Evolutionary conservation across 495 filamentous ascomycete genomes (phyloP), one percentile per base, ranked within the genome.

Genomic region (Beverwykella pulmonaria): DNA sequence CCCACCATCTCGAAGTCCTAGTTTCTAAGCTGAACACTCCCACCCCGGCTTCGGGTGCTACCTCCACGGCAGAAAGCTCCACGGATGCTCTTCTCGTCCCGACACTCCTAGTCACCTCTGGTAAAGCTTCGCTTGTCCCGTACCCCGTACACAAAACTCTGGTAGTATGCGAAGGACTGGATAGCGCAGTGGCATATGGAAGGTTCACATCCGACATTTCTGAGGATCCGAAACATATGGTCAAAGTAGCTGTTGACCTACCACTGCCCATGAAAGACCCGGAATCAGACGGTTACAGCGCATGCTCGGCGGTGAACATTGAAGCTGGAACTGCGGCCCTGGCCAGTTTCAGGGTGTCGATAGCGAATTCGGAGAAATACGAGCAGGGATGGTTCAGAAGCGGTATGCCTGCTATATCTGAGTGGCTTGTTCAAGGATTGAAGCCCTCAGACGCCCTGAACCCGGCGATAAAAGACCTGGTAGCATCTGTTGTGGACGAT

Each of bases 91-190:
- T 91, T 39, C 83, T 97, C 10, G 87, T 90, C 39, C 92, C 92
- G 2, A 85, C 83, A 2, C 82, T 94, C 36, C 86, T 88, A 15
- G 87, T 87, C 47, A 77, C 79, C 50, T 82, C 80, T 12, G 87
- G 86, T 17, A 82, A 83, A 59, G 79, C 84, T 50, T 84, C 84
- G 23, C 76, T 88, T 39, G 80, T 96, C 12, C 85, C 86, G 10
- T 91, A 92, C 59, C 93, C 94, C 0, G 91, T 97, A 17, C 94
- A 98, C 70, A 89, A 88, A 74, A 85, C 88, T 10, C 75, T 98
- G 25, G 66, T 97, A 15, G 86, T 95, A 32, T 87, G 86, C 2
- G 82, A 88, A 46, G 93, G 91, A 0, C 71, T 86, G 20, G 78
- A 84, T 20, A 83, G 81, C 8, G 67, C 85, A 0, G 74, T 84